These are phyloP conservation scores for Citrus unshiu DNA, from an alignment of 345 rosid genomes.

Conservation along the genomic window DNA sequence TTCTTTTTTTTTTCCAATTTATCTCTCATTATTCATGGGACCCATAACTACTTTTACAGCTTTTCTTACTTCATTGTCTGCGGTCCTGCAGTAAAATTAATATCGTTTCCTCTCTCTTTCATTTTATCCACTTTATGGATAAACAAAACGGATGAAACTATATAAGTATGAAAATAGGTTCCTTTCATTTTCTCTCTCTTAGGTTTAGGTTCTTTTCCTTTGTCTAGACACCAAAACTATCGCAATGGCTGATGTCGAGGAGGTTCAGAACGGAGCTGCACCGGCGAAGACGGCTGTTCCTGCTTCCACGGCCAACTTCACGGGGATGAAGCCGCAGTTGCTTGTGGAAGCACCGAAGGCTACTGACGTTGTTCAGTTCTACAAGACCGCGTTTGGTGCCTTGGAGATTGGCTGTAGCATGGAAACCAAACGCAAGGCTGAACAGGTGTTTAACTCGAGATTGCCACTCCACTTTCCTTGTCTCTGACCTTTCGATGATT, in stretches of 20 bases:
- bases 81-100: too few species aligned
- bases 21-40: too few species aligned
- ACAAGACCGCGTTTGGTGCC: slow-evolving; percentile 77
- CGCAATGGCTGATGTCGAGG: slow-evolving; percentile 39
- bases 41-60: too few species aligned
- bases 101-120: too few species aligned
- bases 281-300: slow-evolving; percentile 26
- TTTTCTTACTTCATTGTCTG: too few species aligned
- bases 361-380: slow-evolving; percentile 67
- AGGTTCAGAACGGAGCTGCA: background rate
- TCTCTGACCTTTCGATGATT: slow-evolving; percentile 48
- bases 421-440: slow-evolving; percentile 80
- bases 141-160: too few species aligned
- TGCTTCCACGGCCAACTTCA: slow-evolving; percentile 30
- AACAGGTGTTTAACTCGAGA: slow-evolving; percentile 72
- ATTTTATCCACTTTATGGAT: too few species aligned
- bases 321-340: slow-evolving; percentile 63
- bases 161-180: too few species aligned
- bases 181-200: slow-evolving; percentile 9
- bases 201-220: slow-evolving; percentile 17
- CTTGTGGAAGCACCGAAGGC: slow-evolving; percentile 83
- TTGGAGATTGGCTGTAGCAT: slow-evolving; percentile 54
- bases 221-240: background rate
- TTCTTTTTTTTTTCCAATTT: too few species aligned
- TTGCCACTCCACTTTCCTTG: slow-evolving; percentile 52